Percentiles rank a stretch among this genome's conserved stretches.
Evolutionary conservation across 139 green algal species (phyloP).

Genomic region (Chlorella vulgaris): DNA sequence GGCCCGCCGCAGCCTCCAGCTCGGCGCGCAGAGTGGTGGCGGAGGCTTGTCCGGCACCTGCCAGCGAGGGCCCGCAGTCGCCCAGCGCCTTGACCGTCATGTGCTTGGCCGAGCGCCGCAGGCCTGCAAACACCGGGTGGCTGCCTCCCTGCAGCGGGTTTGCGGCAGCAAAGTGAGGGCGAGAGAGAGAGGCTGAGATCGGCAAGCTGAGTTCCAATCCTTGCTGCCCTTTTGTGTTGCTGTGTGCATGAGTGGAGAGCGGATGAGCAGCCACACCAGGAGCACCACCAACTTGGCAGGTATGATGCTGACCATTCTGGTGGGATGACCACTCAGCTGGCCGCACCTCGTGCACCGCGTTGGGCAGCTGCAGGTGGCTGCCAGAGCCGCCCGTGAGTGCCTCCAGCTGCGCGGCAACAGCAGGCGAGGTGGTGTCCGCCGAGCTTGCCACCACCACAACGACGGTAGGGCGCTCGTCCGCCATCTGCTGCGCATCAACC

Average conservation of each 20-base stretch:
- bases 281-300: background rate
- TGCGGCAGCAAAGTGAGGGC: background rate
- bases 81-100: background rate
- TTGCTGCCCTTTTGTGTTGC: too few relatives aligned
- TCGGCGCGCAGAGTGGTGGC: background rate
- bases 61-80: background rate
- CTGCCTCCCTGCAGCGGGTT: background rate
- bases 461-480: background rate
- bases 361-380: background rate
- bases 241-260: too few relatives aligned
- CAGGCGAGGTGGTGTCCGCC: background rate
- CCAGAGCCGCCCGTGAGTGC: background rate
- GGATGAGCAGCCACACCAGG: background rate
- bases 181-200: background rate
- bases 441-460: background rate
- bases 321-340: background rate
- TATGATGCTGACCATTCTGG: background rate
- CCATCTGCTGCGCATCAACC: background rate
- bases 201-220: background rate
- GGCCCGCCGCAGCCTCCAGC: background rate
- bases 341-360: background rate
- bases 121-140: conserved; percentile 9
- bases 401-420: background rate
- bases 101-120: background rate
- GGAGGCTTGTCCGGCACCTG: background rate